Percentiles rank a stretch among this genome's conserved stretches.
Conservation (phyloP, 805 yeast genomes). For the Metschnikowia kofuensis region DNA sequence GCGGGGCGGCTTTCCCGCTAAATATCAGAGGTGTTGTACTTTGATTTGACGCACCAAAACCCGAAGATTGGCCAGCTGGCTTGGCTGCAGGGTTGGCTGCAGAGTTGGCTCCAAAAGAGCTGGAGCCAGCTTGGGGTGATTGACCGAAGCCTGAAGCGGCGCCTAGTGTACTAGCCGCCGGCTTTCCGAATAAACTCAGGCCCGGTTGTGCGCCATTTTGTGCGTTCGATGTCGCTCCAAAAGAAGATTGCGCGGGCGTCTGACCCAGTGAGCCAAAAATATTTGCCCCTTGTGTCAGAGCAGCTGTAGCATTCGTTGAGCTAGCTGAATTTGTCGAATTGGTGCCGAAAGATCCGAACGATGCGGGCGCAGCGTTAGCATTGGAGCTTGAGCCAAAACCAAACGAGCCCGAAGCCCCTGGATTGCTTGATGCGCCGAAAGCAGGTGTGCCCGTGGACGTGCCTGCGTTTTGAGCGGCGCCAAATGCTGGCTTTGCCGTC, state of each 20-base stretch:
- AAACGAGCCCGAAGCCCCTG: background rate
- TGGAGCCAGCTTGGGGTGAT: background rate
- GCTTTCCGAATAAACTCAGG: conserved; percentile 1
- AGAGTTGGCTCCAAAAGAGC: background rate
- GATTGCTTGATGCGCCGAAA: background rate
- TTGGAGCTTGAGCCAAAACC: background rate
- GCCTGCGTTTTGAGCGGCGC: background rate
- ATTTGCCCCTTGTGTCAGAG: background rate
- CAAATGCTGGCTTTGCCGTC: conserved; percentile 5
- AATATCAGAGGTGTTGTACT: background rate
- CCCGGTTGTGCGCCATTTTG: conserved; percentile 1
- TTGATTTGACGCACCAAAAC: background rate
- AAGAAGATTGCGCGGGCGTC: background rate
- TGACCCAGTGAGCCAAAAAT: background rate
- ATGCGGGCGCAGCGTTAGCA: background rate
- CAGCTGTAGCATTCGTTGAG: background rate
- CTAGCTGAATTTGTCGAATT: background rate
- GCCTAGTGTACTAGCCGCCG: background rate
- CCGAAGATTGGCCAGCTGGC: background rate
- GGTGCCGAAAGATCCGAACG: background rate
- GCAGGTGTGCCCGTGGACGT: background rate
- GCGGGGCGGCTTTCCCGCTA: background rate
- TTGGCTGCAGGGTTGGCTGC: background rate
- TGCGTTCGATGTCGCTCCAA: background rate
- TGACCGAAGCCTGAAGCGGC: background rate